phyloP scores from a whole-genome alignment of 108 stramenopile genomes.

The Parietichytrium sp. region DNA sequence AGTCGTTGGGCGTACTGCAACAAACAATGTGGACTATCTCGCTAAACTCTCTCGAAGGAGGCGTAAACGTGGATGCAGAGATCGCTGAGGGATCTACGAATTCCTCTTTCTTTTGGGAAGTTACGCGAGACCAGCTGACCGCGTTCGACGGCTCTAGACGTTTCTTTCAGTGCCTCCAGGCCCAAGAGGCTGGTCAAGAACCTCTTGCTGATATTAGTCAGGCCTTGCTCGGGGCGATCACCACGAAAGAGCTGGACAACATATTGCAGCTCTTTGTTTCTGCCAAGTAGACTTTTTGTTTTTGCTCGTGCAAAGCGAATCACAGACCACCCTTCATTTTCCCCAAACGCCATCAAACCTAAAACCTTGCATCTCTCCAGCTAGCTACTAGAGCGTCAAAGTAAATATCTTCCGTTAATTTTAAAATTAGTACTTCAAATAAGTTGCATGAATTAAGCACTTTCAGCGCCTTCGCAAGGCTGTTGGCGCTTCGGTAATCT shows the following conservation, averaged over 20 bases:
- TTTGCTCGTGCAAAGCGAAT: too few species aligned
- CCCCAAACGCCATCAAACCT: too few species aligned
- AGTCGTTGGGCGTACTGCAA: slow-evolving; percentile 18
- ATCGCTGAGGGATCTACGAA: neutral
- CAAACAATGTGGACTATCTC: slow-evolving; percentile 36
- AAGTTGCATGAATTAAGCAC: too few species aligned
- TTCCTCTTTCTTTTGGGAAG: neutral
- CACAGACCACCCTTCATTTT: too few species aligned
- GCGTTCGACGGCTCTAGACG: slow-evolving; percentile 23
- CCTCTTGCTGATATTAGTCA: neutral
- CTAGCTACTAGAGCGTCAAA: too few species aligned
- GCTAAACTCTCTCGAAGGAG: slow-evolving; percentile 17
- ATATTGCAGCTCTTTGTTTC: slow-evolving; percentile 11
- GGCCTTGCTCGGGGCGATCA: neutral
- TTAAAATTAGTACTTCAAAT: too few species aligned
- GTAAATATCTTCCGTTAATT: too few species aligned
- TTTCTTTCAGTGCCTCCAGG: neutral
- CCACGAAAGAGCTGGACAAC: neutral
- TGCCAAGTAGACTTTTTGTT: too few species aligned
- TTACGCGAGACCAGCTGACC: slow-evolving; percentile 8
- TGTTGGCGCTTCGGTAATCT: too few species aligned
- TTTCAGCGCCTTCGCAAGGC: too few species aligned
- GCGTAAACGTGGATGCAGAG: neutral
- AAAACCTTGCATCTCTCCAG: too few species aligned
- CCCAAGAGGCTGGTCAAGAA: neutral